Percentiles rank a stretch among this genome's conserved stretches.
Evolutionary conservation across 1,284 basidiomycete species (phyloP).

Genomic region (Cryptococcus sp.): DNA sequence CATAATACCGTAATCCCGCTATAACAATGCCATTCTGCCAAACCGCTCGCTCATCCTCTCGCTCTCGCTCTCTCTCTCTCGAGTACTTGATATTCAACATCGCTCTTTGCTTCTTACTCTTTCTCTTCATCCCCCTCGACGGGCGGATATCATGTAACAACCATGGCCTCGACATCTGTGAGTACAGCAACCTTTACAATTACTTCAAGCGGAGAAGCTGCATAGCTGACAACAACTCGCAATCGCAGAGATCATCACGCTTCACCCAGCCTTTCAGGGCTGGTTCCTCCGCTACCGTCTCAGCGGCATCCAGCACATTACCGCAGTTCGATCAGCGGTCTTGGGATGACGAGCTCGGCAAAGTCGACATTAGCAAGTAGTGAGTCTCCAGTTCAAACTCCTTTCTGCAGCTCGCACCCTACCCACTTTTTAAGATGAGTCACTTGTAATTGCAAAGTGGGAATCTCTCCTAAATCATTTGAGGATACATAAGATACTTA

Average conservation of each 20-base stretch:
- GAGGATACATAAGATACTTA: conserved; percentile 55
- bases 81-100: background rate
- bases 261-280: background rate
- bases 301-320: background rate
- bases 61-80: too few relatives aligned
- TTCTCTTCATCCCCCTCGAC: background rate
- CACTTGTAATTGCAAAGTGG: conserved; percentile 56
- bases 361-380: conserved; percentile 57
- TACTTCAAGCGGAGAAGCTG: background rate
- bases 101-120: background rate
- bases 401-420: conserved; percentile 7
- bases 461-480: conserved; percentile 62
- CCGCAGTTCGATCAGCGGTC: conserved; percentile 21
- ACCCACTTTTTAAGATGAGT: conserved; percentile 55
- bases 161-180: conserved; percentile 15
- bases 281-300: background rate
- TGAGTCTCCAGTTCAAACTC: conserved; percentile 48
- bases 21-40: background rate
- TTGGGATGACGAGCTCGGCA: conserved; percentile 57
- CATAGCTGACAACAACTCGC: too few relatives aligned
- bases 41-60: background rate
- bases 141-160: background rate
- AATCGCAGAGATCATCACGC: conserved; percentile 3
- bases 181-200: too few relatives aligned
- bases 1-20: conserved; percentile 10